These are phyloP conservation scores for Phytophthora fragariae DNA, from an alignment of 352 stramenopile genomes.

Conservation along the genomic window DNA sequence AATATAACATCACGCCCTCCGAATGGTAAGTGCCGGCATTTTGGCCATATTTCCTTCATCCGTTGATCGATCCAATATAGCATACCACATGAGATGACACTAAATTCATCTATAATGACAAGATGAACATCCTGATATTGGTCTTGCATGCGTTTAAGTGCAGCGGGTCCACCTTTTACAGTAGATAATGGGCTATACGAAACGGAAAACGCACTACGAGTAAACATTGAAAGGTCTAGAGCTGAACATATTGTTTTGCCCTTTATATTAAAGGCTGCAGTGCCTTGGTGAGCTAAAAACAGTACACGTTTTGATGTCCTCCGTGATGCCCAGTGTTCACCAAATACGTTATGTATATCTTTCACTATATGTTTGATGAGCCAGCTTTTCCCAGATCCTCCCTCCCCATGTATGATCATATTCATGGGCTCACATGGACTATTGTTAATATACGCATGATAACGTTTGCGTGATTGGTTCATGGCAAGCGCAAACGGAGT, in stretches of 20 bases:
- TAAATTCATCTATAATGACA: constrained; percentile 12
- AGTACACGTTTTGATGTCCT: not conserved
- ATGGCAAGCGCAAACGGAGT: too few species aligned
- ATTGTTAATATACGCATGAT: too few species aligned
- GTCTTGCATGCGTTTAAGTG: constrained; percentile 6
- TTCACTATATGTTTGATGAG: constrained; percentile 18
- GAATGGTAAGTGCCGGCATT: not conserved
- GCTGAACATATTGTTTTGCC: not conserved
- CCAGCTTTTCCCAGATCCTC: constrained; percentile 4
- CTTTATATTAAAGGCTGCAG: constrained; percentile 17
- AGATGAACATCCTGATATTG: constrained; percentile 2
- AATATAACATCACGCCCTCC: constrained; percentile 5
- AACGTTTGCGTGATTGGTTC: too few species aligned
- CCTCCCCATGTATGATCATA: constrained; percentile 8
- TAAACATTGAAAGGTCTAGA: constrained; percentile 2
- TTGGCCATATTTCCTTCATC: constrained; percentile 4
- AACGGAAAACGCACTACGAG: constrained; percentile 8
- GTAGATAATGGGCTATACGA: not conserved
- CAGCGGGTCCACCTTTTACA: not conserved
- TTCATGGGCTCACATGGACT: too few species aligned
- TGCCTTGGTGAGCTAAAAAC: constrained; percentile 17
- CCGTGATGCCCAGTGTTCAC: not conserved
- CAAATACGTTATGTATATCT: constrained; percentile 10
- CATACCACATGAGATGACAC: constrained; percentile 8
- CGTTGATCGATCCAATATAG: constrained; percentile 2